A percentile compares a stretch with the other conserved stretches of the same genome.
Conservation (phyloP, 371 early-diverging fungal genomes). For the Parasitella parasitica region DNA sequence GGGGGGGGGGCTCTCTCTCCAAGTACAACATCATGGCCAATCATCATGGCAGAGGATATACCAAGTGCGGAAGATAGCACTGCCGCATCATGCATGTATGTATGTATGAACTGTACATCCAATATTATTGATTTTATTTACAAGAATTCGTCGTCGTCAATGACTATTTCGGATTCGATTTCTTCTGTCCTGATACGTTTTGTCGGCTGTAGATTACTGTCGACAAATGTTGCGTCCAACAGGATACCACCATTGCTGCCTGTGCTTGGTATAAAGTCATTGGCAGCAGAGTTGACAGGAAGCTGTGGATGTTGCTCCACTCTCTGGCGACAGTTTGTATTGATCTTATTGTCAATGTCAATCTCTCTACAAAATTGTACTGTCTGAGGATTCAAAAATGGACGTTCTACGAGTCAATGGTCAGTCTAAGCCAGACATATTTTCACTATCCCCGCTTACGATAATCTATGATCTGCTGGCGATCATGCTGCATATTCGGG, state of each 20-base stretch:
- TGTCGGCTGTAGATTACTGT: not conserved
- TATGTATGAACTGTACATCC: too few species aligned
- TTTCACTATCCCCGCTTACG: too few species aligned
- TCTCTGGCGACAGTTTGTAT: slow-evolving; percentile 10
- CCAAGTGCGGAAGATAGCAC: too few species aligned
- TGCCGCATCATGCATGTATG: too few species aligned
- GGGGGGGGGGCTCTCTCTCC: too few species aligned
- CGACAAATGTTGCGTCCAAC: not conserved
- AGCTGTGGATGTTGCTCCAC: not conserved
- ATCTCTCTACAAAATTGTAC: slow-evolving; percentile 57
- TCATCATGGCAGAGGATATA: too few species aligned
- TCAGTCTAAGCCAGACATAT: too few species aligned
- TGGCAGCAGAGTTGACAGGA: not conserved
- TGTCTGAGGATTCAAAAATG: slow-evolving; percentile 72
- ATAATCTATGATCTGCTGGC: slow-evolving; percentile 21
- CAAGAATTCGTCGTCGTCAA: slow-evolving; percentile 22
- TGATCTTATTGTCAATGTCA: slow-evolving; percentile 60
- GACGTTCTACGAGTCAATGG: slow-evolving; percentile 26
- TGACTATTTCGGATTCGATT: slow-evolving; percentile 19
- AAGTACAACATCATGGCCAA: not conserved
- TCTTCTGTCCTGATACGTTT: slow-evolving; percentile 5
- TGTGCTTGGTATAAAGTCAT: not conserved
- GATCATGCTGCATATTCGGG: slow-evolving; percentile 17
- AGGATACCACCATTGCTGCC: not conserved
- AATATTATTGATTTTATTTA: not conserved